Percentiles rank a stretch among this genome's conserved stretches.
These are phyloP conservation scores for Apiosordaria backusii DNA, from an alignment of 495 filamentous ascomycete species.

Conservation along the genomic window DNA sequence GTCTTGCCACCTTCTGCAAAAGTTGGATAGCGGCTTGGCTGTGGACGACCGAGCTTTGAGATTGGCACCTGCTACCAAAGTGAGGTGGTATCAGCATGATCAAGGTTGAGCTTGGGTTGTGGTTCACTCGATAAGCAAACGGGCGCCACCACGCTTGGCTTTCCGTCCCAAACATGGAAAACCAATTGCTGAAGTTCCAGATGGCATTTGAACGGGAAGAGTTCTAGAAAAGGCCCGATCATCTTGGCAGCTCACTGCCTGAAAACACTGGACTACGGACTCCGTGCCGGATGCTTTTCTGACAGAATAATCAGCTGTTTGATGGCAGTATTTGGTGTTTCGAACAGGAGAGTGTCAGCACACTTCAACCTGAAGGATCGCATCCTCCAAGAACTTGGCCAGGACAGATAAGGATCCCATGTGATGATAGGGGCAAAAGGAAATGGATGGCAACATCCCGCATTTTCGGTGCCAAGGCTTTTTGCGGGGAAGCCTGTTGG, in stretches of 20 bases:
- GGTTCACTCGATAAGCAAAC: neutral
- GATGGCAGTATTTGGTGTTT: too few relatives aligned
- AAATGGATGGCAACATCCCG: neutral
- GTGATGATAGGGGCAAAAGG: neutral
- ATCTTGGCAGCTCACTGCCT: neutral
- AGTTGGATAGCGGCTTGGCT: constrained; percentile 5
- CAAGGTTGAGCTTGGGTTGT: neutral
- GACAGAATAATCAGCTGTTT: too few relatives aligned
- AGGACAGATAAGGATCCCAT: neutral
- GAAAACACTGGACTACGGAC: neutral
- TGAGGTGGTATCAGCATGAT: neutral
- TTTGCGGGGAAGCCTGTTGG: constrained; percentile 7
- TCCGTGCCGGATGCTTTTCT: neutral
- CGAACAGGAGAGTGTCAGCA: too few relatives aligned
- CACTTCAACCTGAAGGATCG: too few relatives aligned
- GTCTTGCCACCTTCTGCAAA: neutral
- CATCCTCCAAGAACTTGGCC: too few relatives aligned
- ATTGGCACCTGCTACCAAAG: neutral
- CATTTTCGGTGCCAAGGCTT: neutral
- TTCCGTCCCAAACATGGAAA: neutral
- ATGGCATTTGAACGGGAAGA: neutral
- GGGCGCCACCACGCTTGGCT: neutral
- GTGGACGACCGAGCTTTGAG: neutral
- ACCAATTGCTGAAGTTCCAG: too few relatives aligned
- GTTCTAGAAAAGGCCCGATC: neutral